A percentile compares a stretch with the other conserved stretches of the same genome.
Conservation (phyloP, 2,329 filamentous ascomycete species). For the Capronia epimyces region DNA sequence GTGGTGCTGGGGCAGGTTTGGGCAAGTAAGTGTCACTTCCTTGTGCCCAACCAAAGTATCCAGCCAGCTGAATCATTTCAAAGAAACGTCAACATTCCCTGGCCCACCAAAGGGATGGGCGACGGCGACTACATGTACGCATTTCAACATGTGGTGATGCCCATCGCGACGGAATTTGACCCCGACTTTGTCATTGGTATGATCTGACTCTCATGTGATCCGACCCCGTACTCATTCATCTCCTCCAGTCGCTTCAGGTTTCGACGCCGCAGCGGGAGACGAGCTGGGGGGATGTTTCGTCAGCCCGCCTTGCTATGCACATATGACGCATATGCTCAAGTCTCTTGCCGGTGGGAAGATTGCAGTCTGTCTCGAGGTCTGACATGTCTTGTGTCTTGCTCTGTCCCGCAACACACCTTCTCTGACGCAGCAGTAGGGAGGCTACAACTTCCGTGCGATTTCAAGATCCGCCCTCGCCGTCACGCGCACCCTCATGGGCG, state of each 20-base stretch:
- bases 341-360: slow-evolving; percentile 83
- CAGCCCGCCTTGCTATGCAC: slow-evolving; percentile 82
- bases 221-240: slow-evolving; percentile 17
- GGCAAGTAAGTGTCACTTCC: slow-evolving; percentile 45
- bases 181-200: slow-evolving; percentile 79
- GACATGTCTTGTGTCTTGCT: slow-evolving; percentile 1
- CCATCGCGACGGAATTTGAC: slow-evolving; percentile 86
- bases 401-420: background rate
- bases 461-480: slow-evolving; percentile 89
- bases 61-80: background rate
- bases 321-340: slow-evolving; percentile 99
- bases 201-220: slow-evolving; percentile 18
- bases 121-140: slow-evolving; percentile 94
- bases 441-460: slow-evolving; percentile 90
- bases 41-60: slow-evolving; percentile 17
- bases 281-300: slow-evolving; percentile 90
- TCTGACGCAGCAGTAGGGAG: slow-evolving; percentile 49
- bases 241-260: slow-evolving; percentile 72
- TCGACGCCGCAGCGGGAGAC: slow-evolving; percentile 91
- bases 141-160: slow-evolving; percentile 94
- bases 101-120: slow-evolving; percentile 71
- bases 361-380: slow-evolving; percentile 76
- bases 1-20: slow-evolving; percentile 52
- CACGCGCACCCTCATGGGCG: slow-evolving; percentile 87
- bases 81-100: slow-evolving; percentile 64